Evolutionary conservation across 139 green algal genomes (phyloP).

Genomic region (Spirogloea muscicola): DNA sequence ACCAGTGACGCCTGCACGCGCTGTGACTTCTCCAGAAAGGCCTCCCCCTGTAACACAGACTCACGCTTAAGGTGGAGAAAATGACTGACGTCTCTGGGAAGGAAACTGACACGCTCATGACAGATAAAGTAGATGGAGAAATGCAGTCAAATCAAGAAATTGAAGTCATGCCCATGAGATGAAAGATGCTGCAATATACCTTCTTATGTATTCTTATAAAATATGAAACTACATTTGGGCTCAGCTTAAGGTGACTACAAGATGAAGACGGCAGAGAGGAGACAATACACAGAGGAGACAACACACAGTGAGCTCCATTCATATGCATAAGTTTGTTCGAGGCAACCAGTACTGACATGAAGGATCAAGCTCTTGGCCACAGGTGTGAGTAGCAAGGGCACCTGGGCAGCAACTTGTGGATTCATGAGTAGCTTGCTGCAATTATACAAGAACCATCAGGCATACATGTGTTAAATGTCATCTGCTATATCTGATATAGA

Average conservation of each 20-base stretch:
- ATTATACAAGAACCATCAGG: neutral
- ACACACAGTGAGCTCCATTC: too few relatives aligned
- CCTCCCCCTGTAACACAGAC: conserved; percentile 19
- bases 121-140: neutral
- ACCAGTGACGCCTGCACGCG: conserved; percentile 14
- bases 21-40: conserved; percentile 26
- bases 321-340: too few relatives aligned
- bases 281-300: too few relatives aligned
- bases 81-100: neutral
- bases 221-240: too few relatives aligned
- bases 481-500: too few relatives aligned
- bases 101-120: neutral
- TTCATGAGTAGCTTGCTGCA: neutral
- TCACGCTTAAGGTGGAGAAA: neutral
- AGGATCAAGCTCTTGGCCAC: conserved; percentile 35
- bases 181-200: too few relatives aligned
- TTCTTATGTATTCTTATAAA: too few relatives aligned
- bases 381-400: conserved; percentile 31
- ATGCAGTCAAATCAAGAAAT: too few relatives aligned
- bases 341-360: too few relatives aligned
- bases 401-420: conserved; percentile 5
- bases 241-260: too few relatives aligned
- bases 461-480: neutral
- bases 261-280: too few relatives aligned
- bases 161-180: too few relatives aligned